Conservation (phyloP, 2,329 filamentous ascomycete genomes). For the Aspergillus sojae region DNA sequence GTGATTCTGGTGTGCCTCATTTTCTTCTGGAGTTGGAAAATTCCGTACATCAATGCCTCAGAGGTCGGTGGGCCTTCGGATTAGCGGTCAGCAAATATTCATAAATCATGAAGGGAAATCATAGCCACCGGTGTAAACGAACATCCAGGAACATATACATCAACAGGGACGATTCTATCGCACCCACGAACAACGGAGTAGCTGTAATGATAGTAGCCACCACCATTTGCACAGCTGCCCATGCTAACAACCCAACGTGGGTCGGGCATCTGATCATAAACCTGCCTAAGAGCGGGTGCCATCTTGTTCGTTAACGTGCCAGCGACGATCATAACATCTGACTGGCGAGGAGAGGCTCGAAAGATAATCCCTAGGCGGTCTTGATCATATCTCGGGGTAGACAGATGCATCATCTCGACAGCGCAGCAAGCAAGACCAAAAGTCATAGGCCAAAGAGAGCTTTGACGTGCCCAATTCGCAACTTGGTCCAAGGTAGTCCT, state of each 20-base stretch:
- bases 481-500: conserved; percentile 66
- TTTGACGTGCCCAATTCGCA: conserved; percentile 85
- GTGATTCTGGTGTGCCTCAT: conserved; percentile 64
- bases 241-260: conserved; percentile 86
- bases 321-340: conserved; percentile 91
- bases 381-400: conserved; percentile 86
- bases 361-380: conserved; percentile 89
- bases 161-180: conserved; percentile 79
- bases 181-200: conserved; percentile 78
- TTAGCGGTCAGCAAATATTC: conserved; percentile 10
- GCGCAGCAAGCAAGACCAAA: conserved; percentile 90
- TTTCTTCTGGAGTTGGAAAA: conserved; percentile 81
- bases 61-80: conserved; percentile 53
- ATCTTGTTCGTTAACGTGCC: conserved; percentile 96
- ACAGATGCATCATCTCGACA: conserved; percentile 93
- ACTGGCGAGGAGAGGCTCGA: conserved; percentile 82
- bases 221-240: conserved; percentile 84
- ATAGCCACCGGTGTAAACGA: conserved; percentile 45
- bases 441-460: conserved; percentile 88
- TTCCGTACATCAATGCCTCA: conserved; percentile 63
- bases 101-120: conserved; percentile 15
- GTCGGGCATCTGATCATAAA: conserved; percentile 96
- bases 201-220: conserved; percentile 86
- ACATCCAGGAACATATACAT: conserved; percentile 83
- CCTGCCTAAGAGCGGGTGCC: conserved; percentile 84